Conservation (phyloP, 495 filamentous ascomycete species). For the Hamigera avellanea region DNA sequence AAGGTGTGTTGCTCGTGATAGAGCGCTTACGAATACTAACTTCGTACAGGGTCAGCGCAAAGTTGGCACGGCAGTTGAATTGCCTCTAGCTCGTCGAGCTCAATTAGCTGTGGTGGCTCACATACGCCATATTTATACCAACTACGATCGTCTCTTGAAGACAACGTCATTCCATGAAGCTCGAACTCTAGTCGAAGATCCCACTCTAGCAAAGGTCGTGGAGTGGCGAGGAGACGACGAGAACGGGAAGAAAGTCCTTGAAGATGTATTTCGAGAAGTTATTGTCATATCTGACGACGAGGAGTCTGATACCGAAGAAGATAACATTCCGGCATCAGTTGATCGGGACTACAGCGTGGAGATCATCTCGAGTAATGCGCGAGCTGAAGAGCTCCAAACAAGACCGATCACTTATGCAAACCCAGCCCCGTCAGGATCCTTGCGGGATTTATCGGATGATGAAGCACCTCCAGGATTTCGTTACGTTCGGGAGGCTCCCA, state of each 20-base stretch:
- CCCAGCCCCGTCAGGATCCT: constrained; percentile 6
- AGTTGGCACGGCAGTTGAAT: constrained; percentile 57
- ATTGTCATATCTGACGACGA: constrained; percentile 77
- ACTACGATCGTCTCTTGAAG: constrained; percentile 70
- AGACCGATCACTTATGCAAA: constrained; percentile 15
- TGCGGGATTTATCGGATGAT: constrained; percentile 22
- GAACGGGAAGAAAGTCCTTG: constrained; percentile 58
- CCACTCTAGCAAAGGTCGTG: constrained; percentile 59
- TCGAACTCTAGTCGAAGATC: constrained; percentile 54
- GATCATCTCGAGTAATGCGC: constrained; percentile 25
- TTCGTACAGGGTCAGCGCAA: constrained; percentile 34
- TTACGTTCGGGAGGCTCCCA: constrained; percentile 16
- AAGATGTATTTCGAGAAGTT: constrained; percentile 71
- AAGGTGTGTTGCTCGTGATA: constrained; percentile 43
- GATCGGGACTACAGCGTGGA: constrained; percentile 27
- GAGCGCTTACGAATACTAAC: constrained; percentile 6
- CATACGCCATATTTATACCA: constrained; percentile 75
- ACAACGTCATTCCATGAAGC: constrained; percentile 55
- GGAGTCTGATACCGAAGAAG: constrained; percentile 46
- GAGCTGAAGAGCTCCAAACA: constrained; percentile 21
- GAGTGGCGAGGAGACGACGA: constrained; percentile 86
- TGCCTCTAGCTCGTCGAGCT: constrained; percentile 61
- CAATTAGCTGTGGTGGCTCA: constrained; percentile 79
- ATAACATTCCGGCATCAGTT: constrained; percentile 3
- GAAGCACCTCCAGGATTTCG: constrained; percentile 27